Base-by-base conservation (phyloP, 73 alveolate genomes). In the Uronychia setigera region DNA sequence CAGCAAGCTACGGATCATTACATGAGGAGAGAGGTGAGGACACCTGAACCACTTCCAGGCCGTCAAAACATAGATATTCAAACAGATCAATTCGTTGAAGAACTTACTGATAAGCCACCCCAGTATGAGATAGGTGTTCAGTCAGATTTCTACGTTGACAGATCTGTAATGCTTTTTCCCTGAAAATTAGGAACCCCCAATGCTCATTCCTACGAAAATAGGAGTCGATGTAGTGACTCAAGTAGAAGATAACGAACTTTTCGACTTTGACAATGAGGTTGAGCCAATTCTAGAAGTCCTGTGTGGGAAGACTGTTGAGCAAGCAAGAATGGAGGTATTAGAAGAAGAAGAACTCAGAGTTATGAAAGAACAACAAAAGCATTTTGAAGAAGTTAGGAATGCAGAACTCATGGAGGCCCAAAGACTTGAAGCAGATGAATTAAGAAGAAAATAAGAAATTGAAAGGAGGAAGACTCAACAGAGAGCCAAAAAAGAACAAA, bases 341-440 rank as follows among this genome's bases (percentile, higher is more conserved):
- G 99, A 98, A 84, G 99, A 98, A 82, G 99, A 98, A 85, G 99
- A 98, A 85, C 96, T 98, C 58, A 92, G 92, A 58, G 96, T 86
- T 78, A 91, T 97, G 95, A 78, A 93, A 59, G 93, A 93, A 86
- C 98, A 96, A 83, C 96, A 94, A 93, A 95, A 93, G 87, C 98
- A 95, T 80, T 98, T 94, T 89, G 99, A 97, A 80, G 92, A 93
- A 80, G 94, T 93, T 11, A 91, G 98, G 85, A 91, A 91, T 75
- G 93, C 97, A 32, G 99, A 98, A 86, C 94, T 94, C 59, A 80
- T 92, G 80, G 99, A 97, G 85, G 99, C 97, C 28, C 94, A 97
- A 89, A 91, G 98, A 91, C 86, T 96, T 94, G 99, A 97, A 88
- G 92, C 96, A 80, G 98, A 95, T 57, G 97, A 96, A 76, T 86